Percentiles rank a stretch among this genome's conserved stretches.
Evolutionary conservation across 139 green algal genomes (phyloP).

Genomic region (Diplosphaera chodatii): DNA sequence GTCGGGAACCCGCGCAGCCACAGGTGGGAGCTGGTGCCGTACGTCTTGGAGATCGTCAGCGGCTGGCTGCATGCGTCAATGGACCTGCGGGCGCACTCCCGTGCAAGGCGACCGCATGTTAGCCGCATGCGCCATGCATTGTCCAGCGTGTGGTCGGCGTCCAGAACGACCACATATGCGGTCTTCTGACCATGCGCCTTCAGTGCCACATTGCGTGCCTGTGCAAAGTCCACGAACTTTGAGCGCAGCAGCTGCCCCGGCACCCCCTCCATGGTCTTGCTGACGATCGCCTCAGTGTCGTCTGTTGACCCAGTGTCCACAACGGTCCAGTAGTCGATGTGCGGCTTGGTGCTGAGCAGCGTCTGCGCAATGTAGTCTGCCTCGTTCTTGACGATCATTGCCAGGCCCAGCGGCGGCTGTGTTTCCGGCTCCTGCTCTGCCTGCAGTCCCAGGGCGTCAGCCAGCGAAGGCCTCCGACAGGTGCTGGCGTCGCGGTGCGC

Average conservation of each 20-base stretch:
- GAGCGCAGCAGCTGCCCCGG: conserved; percentile 3
- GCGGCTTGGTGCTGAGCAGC: not conserved
- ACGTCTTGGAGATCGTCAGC: not conserved
- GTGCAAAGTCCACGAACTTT: conserved; percentile 5
- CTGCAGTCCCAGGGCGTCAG: not conserved
- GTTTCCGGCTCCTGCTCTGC: not conserved
- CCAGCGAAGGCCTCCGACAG: not conserved
- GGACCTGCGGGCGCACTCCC: conserved; percentile 1
- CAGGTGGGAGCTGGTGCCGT: not conserved
- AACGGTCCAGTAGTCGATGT: conserved; percentile 5
- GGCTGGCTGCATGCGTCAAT: not conserved
- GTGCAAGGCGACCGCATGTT: not conserved
- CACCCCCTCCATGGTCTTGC: not conserved
- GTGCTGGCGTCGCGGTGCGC: not conserved
- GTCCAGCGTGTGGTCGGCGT: conserved; percentile 1
- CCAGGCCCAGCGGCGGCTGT: not conserved
- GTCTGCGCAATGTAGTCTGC: conserved; percentile 2
- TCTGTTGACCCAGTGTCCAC: conserved; percentile 12
- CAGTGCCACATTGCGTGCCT: not conserved
- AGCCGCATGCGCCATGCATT: conserved; percentile 2
- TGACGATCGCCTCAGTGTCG: conserved; percentile 1
- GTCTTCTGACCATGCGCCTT: conserved; percentile 6
- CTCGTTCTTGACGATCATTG: conserved; percentile 14
- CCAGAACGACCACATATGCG: conserved; percentile 6
- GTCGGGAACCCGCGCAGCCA: not conserved